Percentiles rank a stretch among this genome's conserved stretches.
Conservation (phyloP, 257 asterid genomes). For the Jaltomata sinuosa region DNA sequence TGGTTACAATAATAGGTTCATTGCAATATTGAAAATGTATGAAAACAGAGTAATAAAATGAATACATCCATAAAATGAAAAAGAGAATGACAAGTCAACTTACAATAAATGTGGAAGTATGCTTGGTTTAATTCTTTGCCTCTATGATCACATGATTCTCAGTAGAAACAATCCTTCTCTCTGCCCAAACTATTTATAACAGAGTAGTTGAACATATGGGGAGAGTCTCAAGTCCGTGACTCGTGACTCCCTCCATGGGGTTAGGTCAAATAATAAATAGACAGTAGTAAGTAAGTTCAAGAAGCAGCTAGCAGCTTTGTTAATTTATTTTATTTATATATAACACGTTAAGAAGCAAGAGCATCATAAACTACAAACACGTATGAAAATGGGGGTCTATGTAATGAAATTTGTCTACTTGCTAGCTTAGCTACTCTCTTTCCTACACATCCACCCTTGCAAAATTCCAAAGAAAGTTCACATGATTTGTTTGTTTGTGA, state of each 20-base stretch:
- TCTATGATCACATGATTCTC: constrained; percentile 3
- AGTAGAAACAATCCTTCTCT: background rate
- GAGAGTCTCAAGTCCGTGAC: background rate
- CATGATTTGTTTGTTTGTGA: constrained; percentile 44
- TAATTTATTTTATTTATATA: background rate
- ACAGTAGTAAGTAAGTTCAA: background rate
- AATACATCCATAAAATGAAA: background rate
- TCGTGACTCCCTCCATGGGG: background rate
- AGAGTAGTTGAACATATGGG: background rate
- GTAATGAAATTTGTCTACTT: background rate
- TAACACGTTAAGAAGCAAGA: background rate
- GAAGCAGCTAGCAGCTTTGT: background rate
- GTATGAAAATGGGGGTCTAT: background rate
- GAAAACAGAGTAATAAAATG: no score
- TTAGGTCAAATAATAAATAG: background rate
- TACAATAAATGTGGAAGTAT: constrained; percentile 3
- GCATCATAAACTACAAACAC: background rate
- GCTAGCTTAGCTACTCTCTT: background rate
- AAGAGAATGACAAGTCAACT: background rate
- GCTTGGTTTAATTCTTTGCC: background rate
- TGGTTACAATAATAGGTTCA: no score
- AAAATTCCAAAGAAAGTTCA: constrained; percentile 61
- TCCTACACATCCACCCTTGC: constrained; percentile 12
- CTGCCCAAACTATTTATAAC: background rate
- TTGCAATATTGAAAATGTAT: no score